These are phyloP conservation scores for Erysiphe pulchra DNA, from an alignment of 2,329 filamentous ascomycete species.

Conservation along the genomic window DNA sequence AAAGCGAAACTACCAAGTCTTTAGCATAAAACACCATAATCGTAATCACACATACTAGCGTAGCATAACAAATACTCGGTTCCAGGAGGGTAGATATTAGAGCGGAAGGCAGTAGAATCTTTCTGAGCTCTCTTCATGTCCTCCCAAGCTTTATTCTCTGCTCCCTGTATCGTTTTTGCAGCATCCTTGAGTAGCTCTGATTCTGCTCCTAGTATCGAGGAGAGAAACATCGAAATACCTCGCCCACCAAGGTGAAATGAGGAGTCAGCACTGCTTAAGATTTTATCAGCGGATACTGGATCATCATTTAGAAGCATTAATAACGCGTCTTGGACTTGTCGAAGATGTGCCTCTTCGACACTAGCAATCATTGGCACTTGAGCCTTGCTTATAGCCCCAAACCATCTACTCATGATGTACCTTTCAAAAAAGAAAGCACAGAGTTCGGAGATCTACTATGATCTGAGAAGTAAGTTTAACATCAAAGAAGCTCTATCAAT, in stretches of 20 bases:
- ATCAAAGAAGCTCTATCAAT: no score
- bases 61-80: slow-evolving; percentile 69
- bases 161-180: slow-evolving; percentile 40
- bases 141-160: slow-evolving; percentile 50
- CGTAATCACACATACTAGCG: slow-evolving; percentile 20
- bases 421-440: not conserved
- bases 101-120: slow-evolving; percentile 28
- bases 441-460: no score
- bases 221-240: slow-evolving; percentile 62
- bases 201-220: slow-evolving; percentile 72
- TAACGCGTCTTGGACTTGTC: slow-evolving; percentile 36
- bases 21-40: not conserved
- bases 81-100: slow-evolving; percentile 47
- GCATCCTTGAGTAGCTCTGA: slow-evolving; percentile 77
- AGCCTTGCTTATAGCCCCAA: slow-evolving; percentile 7
- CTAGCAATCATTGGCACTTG: slow-evolving; percentile 11
- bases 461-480: no score
- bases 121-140: slow-evolving; percentile 54
- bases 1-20: slow-evolving; percentile 32
- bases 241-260: slow-evolving; percentile 73
- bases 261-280: slow-evolving; percentile 45
- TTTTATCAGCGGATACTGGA: slow-evolving; percentile 55
- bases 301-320: slow-evolving; percentile 70
- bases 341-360: slow-evolving; percentile 27
- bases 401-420: slow-evolving; percentile 12